A percentile compares a stretch with the other conserved stretches of the same genome.
Conservation (phyloP, 441 rosid species). For the Populus hybrid region DNA sequence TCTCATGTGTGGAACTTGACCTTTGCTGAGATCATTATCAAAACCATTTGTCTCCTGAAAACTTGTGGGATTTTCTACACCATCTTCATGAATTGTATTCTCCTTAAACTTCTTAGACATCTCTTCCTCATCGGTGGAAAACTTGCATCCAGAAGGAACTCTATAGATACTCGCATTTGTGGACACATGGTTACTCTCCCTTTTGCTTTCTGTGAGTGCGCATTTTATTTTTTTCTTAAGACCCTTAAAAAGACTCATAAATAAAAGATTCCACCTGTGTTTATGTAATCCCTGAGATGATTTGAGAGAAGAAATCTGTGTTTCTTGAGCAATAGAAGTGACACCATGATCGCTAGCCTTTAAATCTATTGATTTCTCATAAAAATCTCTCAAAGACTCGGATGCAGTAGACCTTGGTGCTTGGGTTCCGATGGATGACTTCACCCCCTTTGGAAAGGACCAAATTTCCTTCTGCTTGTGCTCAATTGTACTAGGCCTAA, state of each 20-base stretch:
- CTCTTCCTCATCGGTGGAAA: slow-evolving; percentile 17
- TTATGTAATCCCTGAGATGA: slow-evolving; percentile 23
- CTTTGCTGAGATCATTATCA: slow-evolving; percentile 18
- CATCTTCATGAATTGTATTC: slow-evolving; percentile 17
- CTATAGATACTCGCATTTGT: slow-evolving; percentile 6
- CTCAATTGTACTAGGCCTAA: slow-evolving; percentile 52
- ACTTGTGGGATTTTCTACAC: slow-evolving; percentile 13
- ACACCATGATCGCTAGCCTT: slow-evolving; percentile 8
- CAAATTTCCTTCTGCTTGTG: slow-evolving; percentile 15
- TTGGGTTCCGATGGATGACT: slow-evolving; percentile 17
- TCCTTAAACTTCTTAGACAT: slow-evolving; percentile 10
- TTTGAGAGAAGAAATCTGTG: slow-evolving; percentile 27
- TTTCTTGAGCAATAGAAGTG: slow-evolving; percentile 17
- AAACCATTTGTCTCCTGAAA: slow-evolving; percentile 19
- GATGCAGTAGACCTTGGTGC: slow-evolving; percentile 9
- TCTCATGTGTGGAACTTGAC: slow-evolving; percentile 16
- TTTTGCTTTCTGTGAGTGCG: slow-evolving; percentile 45
- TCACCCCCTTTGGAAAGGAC: too few species aligned
- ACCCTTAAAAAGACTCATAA: slow-evolving; percentile 43
- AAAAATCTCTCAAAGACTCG: slow-evolving; percentile 21
- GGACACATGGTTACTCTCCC: slow-evolving; percentile 12
- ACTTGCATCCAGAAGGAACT: slow-evolving; percentile 16
- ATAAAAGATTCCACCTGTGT: slow-evolving; percentile 48
- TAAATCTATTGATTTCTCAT: slow-evolving; percentile 13
- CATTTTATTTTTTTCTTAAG: slow-evolving; percentile 24